Base-by-base conservation (phyloP, 257 asterid species). In the Anisodus tanguticus region DNA sequence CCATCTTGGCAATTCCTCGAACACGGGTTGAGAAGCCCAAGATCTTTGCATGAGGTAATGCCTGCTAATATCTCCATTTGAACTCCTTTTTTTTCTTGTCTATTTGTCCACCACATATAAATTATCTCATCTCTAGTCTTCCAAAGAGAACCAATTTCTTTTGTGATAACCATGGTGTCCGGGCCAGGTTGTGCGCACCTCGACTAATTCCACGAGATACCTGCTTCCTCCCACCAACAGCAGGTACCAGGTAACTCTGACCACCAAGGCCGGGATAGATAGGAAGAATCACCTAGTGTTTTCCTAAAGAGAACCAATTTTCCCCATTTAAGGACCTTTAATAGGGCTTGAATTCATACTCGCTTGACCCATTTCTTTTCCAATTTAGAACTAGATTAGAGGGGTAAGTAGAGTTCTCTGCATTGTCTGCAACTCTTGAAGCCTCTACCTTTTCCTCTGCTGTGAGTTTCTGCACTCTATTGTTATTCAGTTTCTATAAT, bases 1-100 rank as follows among this genome's bases (percentile, higher is more conserved):
- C 97, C 87, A 94, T 95, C 82, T 83, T 95, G 90, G 98, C 94
- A 4, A 93, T 95, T 87, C 98, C 98, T 8, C 87, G 97, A 84
- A 90, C 98, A 47, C 88, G 97, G 89, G 89, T 91, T 39, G 97
- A 90, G 16, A 93, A 88, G 76, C 72, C 92, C 81, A 89, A 93
- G 91, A 86, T 87, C 86, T 86, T 59, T n/a, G 91, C 81, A 22
- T 91, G 87, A 91, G 92, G 94, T 93, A 92, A 74, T 79, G 67
- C 79, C 79, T 79, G 8, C 62, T 86, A 13, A 76, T 71, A n/a
- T 68, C 39, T 17, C 54, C 12, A 45, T 82, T 68, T 54, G 68
- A 22, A 71, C 51, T 51, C 22, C 54, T 37, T 41, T 41, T 41
- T 41, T 41, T 67, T 7, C 62, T 26, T 54, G n/a, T 60, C n/a